phyloP scores from a whole-genome alignment of 176 grass and related monocot species.

The Aechmea fasciata region DNA sequence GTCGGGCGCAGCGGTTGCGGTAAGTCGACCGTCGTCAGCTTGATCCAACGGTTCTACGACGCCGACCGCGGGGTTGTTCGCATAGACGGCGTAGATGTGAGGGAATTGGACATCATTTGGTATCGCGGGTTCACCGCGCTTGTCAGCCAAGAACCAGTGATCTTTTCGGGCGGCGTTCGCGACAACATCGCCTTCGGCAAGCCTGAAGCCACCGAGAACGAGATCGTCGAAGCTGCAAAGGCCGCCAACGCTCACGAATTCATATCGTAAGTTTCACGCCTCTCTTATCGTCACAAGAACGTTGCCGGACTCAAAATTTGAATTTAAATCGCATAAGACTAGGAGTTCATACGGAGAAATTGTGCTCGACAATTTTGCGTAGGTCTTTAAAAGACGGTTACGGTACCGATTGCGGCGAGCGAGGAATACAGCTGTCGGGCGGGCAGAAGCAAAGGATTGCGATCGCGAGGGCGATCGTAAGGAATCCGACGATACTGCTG shows the following conservation, averaged over 20 bases:
- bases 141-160: constrained; percentile 84
- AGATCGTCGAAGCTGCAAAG: constrained; percentile 78
- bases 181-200: constrained; percentile 95
- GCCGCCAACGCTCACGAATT: constrained; percentile 91
- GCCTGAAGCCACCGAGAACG: constrained; percentile 80
- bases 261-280: constrained; percentile 63
- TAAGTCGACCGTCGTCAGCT: constrained; percentile 86
- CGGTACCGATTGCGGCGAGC: constrained; percentile 69
- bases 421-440: constrained; percentile 79
- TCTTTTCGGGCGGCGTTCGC: constrained; percentile 81
- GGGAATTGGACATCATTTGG: constrained; percentile 75
- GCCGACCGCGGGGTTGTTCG: constrained; percentile 70
- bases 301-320: neutral
- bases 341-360: neutral
- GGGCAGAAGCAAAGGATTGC: constrained; percentile 96
- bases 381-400: constrained; percentile 96
- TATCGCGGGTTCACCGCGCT: constrained; percentile 84
- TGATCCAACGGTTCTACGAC: constrained; percentile 98
- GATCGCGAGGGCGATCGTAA: constrained; percentile 85
- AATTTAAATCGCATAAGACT: neutral
- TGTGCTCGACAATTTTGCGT: constrained; percentile 13
- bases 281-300: neutral
- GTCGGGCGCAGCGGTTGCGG: constrained; percentile 91
- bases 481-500: constrained; percentile 83
- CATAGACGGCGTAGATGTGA: constrained; percentile 68